These are phyloP conservation scores for Kockiozyma suomiensis DNA, from an alignment of 805 yeast species.

Conservation along the genomic window DNA sequence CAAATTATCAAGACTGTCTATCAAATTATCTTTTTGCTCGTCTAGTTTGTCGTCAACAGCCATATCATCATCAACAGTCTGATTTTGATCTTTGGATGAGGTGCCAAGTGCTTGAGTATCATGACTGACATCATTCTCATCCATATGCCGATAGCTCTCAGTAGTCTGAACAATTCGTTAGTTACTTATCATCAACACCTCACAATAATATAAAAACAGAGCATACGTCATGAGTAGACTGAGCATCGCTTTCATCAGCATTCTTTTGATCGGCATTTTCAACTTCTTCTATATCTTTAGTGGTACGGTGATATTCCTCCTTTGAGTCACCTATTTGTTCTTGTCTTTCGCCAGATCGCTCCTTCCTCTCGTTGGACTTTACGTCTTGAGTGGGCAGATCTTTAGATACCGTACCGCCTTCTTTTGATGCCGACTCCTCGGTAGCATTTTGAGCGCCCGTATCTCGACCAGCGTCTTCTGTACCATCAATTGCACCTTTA, in stretches of 20 bases:
- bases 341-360: slow-evolving; percentile 43
- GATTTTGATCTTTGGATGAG: slow-evolving; percentile 77
- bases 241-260: neutral
- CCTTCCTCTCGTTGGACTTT: neutral
- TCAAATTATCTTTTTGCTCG: slow-evolving; percentile 40
- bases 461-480: slow-evolving; percentile 23
- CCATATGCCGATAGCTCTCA: slow-evolving; percentile 26
- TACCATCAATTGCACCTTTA: slow-evolving; percentile 55
- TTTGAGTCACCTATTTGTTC: slow-evolving; percentile 89
- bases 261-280: slow-evolving; percentile 8
- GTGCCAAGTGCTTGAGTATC: slow-evolving; percentile 94
- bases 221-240: neutral
- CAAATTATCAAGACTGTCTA: slow-evolving; percentile 35
- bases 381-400: slow-evolving; percentile 10
- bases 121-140: slow-evolving; percentile 44
- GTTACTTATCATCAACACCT: neutral
- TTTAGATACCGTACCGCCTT: slow-evolving; percentile 4
- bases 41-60: slow-evolving; percentile 70
- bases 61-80: slow-evolving; percentile 67
- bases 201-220: neutral
- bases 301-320: slow-evolving; percentile 88
- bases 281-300: slow-evolving; percentile 81
- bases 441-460: slow-evolving; percentile 20
- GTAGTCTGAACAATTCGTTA: neutral
- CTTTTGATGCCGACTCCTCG: slow-evolving; percentile 14